Evolutionary conservation across 257 asterid genomes (phyloP), one percentile per base, ranked within the genome.

Genomic region (Thymus mandschuricus): DNA sequence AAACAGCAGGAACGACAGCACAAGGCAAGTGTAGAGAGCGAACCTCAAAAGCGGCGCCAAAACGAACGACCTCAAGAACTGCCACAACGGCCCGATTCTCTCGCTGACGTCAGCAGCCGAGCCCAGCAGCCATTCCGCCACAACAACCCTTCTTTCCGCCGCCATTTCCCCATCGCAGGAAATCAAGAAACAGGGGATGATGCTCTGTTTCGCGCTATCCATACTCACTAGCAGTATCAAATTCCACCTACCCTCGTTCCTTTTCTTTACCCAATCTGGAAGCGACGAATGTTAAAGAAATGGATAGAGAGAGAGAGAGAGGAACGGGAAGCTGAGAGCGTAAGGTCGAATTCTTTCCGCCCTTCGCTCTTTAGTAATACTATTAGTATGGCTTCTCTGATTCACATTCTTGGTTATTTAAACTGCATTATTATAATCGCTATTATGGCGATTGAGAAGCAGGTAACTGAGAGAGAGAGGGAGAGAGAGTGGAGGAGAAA

Each of bases 1-100:
- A 71, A 87, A 85, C 84, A 87, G 69, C 85, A 87, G 51, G 70
- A 80, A 74, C 2, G 96, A 86, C 81, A 79, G 65, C 8, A 65
- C 75, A 78, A 86, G 77, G 15, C 91, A 88, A 62, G 75, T 57
- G 81, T 65, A 74, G 35, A 86, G 74, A 60, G 71, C 46, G 8
- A 78, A 35, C 66, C 81, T 81, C 73, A 88, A 58, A 30, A 80
- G 59, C 41, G 89, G 91, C 3, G 79, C 89, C n/a, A 88, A 9
- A 34, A 79, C 65, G 6, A 48, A 62, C n/a, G 69, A 75, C 40
- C 63, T 85, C 15, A 72, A 63, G 1, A 66, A 28, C 46, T 54
- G 69, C 87, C 87, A 82, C 7, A 79, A 1, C 41, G 78, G 75
- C 66, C 79, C 81, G 2, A 84, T 55, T 44, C 73, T 79, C 15